Evolutionary conservation across 2,329 filamentous ascomycete genomes (phyloP).

Genomic region (Alternaria novae-zelandiae): DNA sequence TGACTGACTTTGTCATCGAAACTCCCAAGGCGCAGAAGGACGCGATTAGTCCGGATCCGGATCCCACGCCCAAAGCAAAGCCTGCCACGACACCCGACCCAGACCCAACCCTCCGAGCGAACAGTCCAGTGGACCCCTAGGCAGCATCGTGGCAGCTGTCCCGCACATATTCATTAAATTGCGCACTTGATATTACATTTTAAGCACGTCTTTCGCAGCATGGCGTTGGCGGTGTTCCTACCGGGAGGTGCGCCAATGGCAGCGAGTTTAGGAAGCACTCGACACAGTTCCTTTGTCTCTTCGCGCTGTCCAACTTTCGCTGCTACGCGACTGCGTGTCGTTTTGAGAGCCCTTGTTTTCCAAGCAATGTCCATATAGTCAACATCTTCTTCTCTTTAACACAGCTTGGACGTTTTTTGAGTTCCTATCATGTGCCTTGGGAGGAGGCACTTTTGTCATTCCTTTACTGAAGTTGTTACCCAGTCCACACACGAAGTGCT

Average conservation of each 20-base stretch:
- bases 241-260: constrained; percentile 44
- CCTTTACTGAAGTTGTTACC: constrained; percentile 4
- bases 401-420: not conserved
- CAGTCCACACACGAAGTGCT: constrained; percentile 16
- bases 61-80: constrained; percentile 48
- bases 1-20: constrained; percentile 48
- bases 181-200: constrained; percentile 13
- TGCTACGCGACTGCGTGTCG: not conserved
- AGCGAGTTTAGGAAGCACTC: not conserved
- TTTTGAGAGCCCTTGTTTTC: not conserved
- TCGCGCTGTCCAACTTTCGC: not conserved
- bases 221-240: constrained; percentile 47
- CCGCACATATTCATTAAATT: constrained; percentile 4
- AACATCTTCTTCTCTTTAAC: not conserved
- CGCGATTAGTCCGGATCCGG: constrained; percentile 45
- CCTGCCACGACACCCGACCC: constrained; percentile 3
- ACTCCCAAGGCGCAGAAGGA: constrained; percentile 47
- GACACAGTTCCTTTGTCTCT: not conserved
- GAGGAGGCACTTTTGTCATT: not conserved
- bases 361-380: constrained; percentile 5
- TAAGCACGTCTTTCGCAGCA: constrained; percentile 28
- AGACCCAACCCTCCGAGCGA: not conserved
- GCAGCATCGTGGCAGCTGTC: not conserved
- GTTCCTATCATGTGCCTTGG: not conserved
- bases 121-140: constrained; percentile 5